phyloP scores from a whole-genome alignment of 2,329 filamentous ascomycete genomes.

The Venturiaceae sp. region DNA sequence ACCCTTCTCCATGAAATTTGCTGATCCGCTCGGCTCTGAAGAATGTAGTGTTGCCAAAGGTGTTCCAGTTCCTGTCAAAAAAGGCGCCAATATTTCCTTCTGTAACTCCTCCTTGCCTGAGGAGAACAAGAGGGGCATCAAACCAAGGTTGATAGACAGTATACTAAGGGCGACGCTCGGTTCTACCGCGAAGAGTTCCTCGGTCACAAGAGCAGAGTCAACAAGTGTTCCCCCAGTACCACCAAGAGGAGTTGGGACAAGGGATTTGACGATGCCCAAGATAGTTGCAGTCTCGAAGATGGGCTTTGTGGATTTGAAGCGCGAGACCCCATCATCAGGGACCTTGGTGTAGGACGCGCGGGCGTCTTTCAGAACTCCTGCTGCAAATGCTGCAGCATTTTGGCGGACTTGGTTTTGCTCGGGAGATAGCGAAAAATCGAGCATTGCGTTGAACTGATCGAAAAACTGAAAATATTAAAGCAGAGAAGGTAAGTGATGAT shows the following conservation, averaged over 20 bases:
- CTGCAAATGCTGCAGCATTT: conserved; percentile 18
- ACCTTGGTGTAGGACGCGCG: conserved; percentile 16
- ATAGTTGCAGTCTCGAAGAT: conserved; percentile 35
- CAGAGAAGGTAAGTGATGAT: no score
- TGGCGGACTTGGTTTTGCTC: conserved; percentile 17
- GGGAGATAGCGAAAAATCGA: conserved; percentile 23
- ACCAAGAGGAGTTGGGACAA: conserved; percentile 36
- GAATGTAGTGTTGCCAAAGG: conserved; percentile 42
- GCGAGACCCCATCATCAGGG: conserved; percentile 20
- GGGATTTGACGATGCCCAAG: conserved; percentile 37
- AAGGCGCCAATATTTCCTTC: conserved; percentile 39
- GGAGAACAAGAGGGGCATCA: conserved; percentile 40
- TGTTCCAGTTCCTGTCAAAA: conserved; percentile 33
- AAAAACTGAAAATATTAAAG: no score
- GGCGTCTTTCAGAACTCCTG: conserved; percentile 16
- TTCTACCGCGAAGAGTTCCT: conserved; percentile 45
- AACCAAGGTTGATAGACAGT: conserved; percentile 41
- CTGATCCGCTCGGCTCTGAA: conserved; percentile 42
- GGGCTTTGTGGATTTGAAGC: conserved; percentile 38
- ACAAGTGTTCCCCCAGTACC: conserved; percentile 35
- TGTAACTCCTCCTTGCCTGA: conserved; percentile 30
- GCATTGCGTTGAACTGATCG: no score
- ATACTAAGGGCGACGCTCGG: conserved; percentile 40
- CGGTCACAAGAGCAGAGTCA: conserved; percentile 41
- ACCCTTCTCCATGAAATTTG: conserved; percentile 43